phyloP scores from a whole-genome alignment of 208 protist species.

The Acanthamoeba healyi region DNA sequence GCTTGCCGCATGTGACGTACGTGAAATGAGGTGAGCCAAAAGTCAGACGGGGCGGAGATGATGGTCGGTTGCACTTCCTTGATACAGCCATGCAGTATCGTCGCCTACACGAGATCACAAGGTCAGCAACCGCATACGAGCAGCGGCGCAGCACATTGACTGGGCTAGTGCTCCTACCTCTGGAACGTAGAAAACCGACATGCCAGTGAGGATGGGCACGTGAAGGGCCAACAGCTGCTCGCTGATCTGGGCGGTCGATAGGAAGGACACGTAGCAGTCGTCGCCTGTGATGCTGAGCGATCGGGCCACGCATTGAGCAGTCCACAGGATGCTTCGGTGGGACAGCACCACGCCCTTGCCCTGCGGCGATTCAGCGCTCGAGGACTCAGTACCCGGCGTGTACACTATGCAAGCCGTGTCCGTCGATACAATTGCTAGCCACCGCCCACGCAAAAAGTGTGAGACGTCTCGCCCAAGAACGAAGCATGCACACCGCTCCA shows the following conservation, averaged over 20 bases:
- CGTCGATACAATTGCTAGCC: background rate
- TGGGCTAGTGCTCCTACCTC: too few species aligned
- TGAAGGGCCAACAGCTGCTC: slow-evolving; percentile 33
- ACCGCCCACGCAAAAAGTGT: background rate
- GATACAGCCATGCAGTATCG: background rate
- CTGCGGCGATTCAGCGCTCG: background rate
- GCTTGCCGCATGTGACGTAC: background rate
- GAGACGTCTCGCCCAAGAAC: too few species aligned
- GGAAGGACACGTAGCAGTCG: slow-evolving; percentile 67
- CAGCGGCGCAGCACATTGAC: too few species aligned
- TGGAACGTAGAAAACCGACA: slow-evolving; percentile 42
- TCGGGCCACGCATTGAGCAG: background rate
- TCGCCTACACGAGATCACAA: background rate
- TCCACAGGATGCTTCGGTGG: slow-evolving; percentile 40
- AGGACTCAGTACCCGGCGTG: slow-evolving; percentile 36
- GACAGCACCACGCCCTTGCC: slow-evolving; percentile 58
- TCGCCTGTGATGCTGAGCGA: background rate
- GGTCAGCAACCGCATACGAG: too few species aligned
- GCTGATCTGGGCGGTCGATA: slow-evolving; percentile 2
- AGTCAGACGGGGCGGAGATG: slow-evolving; percentile 50
- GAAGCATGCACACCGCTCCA: background rate
- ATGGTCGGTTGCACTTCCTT: slow-evolving; percentile 56
- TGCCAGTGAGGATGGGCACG: slow-evolving; percentile 64
- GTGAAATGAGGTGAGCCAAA: slow-evolving; percentile 25
- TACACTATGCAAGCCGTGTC: slow-evolving; percentile 35